phyloP scores from a whole-genome alignment of 495 filamentous ascomycete species.

The Neurospora africana region DNA sequence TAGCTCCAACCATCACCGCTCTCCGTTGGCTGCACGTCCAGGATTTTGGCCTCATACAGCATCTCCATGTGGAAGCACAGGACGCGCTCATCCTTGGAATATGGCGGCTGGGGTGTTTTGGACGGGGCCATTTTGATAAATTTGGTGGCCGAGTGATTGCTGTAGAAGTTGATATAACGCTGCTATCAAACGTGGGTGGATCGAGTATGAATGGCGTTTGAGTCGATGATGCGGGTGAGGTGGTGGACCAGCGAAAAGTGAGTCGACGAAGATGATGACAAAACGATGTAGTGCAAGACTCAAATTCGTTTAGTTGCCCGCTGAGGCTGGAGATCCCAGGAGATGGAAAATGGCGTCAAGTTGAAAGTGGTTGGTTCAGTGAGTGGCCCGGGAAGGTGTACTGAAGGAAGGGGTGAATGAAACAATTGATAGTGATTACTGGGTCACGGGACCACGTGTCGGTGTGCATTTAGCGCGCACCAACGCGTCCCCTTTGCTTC shows the following conservation, averaged over 20 bases:
- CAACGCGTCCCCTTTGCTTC: conserved; percentile 1
- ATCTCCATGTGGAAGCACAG: conserved; percentile 96
- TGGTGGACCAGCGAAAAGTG: not conserved
- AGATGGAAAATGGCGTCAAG: not conserved
- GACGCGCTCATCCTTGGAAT: conserved; percentile 81
- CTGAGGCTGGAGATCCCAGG: not conserved
- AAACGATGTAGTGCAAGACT: not conserved
- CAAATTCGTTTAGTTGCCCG: not conserved
- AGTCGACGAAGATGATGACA: not conserved
- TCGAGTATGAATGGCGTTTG: not conserved
- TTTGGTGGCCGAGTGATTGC: not conserved
- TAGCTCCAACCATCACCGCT: conserved; percentile 71
- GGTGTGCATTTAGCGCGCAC: not conserved
- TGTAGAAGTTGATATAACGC: not conserved
- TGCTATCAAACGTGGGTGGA: not conserved
- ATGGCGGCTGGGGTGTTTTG: conserved; percentile 43
- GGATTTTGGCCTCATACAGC: conserved; percentile 91
- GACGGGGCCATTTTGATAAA: conserved; percentile 26
- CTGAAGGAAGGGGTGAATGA: not conserved
- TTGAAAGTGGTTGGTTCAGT: not conserved
- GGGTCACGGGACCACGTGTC: not conserved
- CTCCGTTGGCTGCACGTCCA: conserved; percentile 59
- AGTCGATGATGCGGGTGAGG: not conserved
- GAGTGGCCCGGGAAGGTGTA: not conserved
- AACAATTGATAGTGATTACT: not conserved